Base-by-base conservation (phyloP, 1,139 yeast genomes). In the Meyerozyma guilliermondii region DNA sequence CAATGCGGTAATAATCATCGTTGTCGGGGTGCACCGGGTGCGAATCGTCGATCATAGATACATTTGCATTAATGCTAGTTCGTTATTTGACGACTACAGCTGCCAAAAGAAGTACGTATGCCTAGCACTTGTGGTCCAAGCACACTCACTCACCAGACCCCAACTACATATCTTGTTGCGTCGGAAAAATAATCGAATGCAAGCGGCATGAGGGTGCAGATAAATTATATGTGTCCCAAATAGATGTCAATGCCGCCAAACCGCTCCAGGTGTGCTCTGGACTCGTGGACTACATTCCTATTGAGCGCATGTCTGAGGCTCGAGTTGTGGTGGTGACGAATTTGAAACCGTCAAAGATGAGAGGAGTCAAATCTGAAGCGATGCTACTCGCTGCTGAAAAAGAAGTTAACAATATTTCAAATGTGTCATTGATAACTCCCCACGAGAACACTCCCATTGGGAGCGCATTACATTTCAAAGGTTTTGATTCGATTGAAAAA, bases 321-420 rank as follows among this genome's bases (percentile, higher is more conserved):
- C 64, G 60, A 46, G 82, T 81, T 9, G 76, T 81, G 2, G 59
- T 78, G 13, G 67, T 82, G 41, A 78, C 79, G 36, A 82, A 82
- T 61, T 66, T 82, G 56, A 82, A 82, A 59, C 82, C 84, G 7
- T 78, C 80, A 3, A 78, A 81, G 50, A 78, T 82, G 82, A 69
- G 88, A 59, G 85, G 85, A 3, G 68, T 74, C 14, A 56, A 51
- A 41, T 78, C 83, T 0, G 74, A 76, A 46, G 85, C 81, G 1
- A 80, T 80, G 86, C 52, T 80, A 1, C 53, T 80, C 27, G 84
- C 84, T 4, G 77, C 82, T 2, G 72, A 53, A 39, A 48, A 39
- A 33, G 43, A 20, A 10, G 18, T 14, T 6, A 51, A 36, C 7
- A 35, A 28, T 8, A 42, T 39, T 1, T 43, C 46, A 10, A 39